These are phyloP conservation scores for Tephrocybe rancida DNA, from an alignment of 768 basidiomycete species.

Conservation along the genomic window DNA sequence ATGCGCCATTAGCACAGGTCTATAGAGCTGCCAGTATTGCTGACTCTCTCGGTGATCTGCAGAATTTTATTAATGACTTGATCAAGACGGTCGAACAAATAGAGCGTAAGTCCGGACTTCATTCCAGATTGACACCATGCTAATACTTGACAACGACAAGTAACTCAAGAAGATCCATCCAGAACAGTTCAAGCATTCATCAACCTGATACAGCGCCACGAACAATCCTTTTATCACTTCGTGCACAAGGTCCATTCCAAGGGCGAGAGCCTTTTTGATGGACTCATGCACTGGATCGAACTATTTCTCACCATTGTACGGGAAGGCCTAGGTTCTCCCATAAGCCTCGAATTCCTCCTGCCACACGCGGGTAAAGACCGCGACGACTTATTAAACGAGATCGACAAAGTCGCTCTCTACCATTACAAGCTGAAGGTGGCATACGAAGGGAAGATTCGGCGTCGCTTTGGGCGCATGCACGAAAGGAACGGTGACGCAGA, in stretches of 20 bases:
- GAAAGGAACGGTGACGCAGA: conserved; percentile 49
- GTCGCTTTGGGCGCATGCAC: conserved; percentile 72
- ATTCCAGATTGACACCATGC: neutral
- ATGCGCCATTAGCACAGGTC: conserved; percentile 93
- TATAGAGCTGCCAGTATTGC: conserved; percentile 97
- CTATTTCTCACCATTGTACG: conserved; percentile 89
- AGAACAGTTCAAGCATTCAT: conserved; percentile 92
- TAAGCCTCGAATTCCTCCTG: conserved; percentile 88
- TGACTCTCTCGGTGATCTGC: conserved; percentile 89
- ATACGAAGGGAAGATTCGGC: conserved; percentile 90
- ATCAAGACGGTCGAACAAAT: conserved; percentile 92
- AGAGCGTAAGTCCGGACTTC: conserved; percentile 59
- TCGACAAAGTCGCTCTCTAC: conserved; percentile 88
- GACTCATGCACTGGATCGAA: conserved; percentile 96
- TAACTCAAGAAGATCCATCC: conserved; percentile 81
- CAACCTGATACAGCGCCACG: conserved; percentile 90
- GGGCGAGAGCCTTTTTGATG: conserved; percentile 91
- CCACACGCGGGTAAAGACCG: conserved; percentile 84
- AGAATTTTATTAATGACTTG: conserved; percentile 93
- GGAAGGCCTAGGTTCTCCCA: conserved; percentile 75
- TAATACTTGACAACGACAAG: conserved; percentile 39
- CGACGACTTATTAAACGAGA: conserved; percentile 74
- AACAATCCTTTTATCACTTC: conserved; percentile 94
- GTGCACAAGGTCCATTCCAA: conserved; percentile 99
- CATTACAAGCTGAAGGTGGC: conserved; percentile 94